These are phyloP conservation scores for Auricularia sp. DNA, from an alignment of 768 basidiomycete genomes.

Conservation along the genomic window DNA sequence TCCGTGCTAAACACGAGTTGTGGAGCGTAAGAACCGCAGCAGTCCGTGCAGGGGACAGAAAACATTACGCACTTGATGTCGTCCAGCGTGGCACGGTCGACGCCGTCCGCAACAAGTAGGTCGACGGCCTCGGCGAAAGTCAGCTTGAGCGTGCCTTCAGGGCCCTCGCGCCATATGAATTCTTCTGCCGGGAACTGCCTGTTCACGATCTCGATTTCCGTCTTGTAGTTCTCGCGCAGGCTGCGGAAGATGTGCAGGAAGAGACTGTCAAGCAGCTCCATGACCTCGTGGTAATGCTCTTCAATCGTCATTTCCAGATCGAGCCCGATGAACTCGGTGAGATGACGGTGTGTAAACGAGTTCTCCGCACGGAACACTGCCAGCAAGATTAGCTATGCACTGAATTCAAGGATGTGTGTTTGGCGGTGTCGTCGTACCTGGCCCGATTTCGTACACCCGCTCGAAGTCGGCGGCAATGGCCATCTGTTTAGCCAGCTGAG, in stretches of 20 bases:
- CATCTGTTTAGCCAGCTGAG: constrained; percentile 98
- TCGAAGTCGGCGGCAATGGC: constrained; percentile 98
- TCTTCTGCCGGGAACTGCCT: constrained; percentile 92
- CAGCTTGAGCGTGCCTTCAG: constrained; percentile 77
- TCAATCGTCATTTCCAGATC: constrained; percentile 99
- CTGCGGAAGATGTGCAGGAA: constrained; percentile 81
- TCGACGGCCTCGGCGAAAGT: constrained; percentile 84
- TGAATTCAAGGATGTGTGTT: neutral
- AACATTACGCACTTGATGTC: constrained; percentile 67
- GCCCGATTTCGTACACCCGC: constrained; percentile 92
- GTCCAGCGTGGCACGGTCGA: constrained; percentile 64
- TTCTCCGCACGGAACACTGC: constrained; percentile 95
- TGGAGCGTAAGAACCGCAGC: constrained; percentile 5
- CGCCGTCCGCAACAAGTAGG: constrained; percentile 78
- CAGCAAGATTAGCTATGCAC: neutral
- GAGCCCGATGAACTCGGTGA: constrained; percentile 97
- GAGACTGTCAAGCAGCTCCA: constrained; percentile 83
- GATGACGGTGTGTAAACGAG: constrained; percentile 92
- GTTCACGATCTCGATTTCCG: constrained; percentile 73
- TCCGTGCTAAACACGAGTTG: constrained; percentile 53
- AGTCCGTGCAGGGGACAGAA: neutral
- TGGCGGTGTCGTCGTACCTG: constrained; percentile 18
- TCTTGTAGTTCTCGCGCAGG: constrained; percentile 61
- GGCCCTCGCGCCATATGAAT: constrained; percentile 89
- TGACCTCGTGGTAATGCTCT: constrained; percentile 96